A percentile compares a stretch with the other conserved stretches of the same genome.
phyloP scores from a whole-genome alignment of 2,329 filamentous ascomycete genomes.

The Penicillium aurantiogriseum region DNA sequence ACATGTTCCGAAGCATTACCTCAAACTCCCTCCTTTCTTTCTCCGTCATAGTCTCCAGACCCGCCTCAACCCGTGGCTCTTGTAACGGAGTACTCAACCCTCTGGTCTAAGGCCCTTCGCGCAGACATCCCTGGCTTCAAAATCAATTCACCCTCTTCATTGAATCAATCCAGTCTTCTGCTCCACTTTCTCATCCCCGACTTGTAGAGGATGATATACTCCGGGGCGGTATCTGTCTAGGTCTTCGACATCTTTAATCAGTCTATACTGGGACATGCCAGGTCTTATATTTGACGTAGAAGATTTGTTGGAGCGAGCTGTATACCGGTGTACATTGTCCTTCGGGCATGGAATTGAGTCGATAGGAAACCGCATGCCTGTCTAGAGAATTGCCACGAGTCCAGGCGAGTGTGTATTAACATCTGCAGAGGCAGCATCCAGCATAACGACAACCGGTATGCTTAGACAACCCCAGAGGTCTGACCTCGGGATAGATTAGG shows the following conservation, averaged over 20 bases:
- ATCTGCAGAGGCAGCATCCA: not conserved
- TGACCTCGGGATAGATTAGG: not conserved
- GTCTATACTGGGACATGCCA: constrained; percentile 3
- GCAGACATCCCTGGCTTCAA: not conserved
- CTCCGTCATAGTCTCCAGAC: constrained; percentile 15
- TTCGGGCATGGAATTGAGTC: not conserved
- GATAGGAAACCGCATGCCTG: not conserved
- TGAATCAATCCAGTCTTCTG: constrained; percentile 6
- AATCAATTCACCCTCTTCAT: constrained; percentile 18
- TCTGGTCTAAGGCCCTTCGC: constrained; percentile 13
- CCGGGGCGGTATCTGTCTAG: constrained; percentile 9
- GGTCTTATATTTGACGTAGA: not conserved
- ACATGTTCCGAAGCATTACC: constrained; percentile 26
- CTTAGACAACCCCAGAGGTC: not conserved
- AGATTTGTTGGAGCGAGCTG: not conserved
- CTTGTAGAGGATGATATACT: constrained; percentile 13
- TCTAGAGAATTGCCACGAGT: not conserved
- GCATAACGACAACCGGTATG: not conserved
- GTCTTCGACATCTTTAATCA: constrained; percentile 12
- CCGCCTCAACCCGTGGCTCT: constrained; percentile 23
- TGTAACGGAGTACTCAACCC: constrained; percentile 28
- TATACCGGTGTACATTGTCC: not conserved
- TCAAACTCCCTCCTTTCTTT: constrained; percentile 24
- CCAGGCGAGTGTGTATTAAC: too few species aligned
- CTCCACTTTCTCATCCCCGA: constrained; percentile 21